Evolutionary conservation across 108 stramenopile species (phyloP).

Genomic region (Cyclotella cryptica): DNA sequence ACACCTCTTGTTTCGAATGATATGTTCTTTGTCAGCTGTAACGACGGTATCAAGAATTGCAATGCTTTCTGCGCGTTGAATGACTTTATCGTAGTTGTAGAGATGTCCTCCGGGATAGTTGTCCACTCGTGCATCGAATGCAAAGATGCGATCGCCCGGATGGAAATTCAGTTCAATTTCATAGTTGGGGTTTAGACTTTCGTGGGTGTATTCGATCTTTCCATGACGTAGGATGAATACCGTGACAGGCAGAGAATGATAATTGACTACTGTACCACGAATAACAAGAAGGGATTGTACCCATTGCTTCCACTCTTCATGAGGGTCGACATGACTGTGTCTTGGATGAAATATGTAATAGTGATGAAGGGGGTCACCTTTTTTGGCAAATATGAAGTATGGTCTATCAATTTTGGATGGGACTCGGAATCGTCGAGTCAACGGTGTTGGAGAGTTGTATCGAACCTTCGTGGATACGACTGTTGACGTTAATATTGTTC

Average conservation of each 20-base stretch:
- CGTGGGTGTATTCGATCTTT: slow-evolving; percentile 4
- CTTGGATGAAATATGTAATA: slow-evolving; percentile 19
- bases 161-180: slow-evolving; percentile 11
- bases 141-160: slow-evolving; percentile 23
- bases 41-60: slow-evolving; percentile 18
- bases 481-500: background rate
- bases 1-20: slow-evolving; percentile 9
- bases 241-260: slow-evolving; percentile 18
- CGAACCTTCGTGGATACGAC: background rate
- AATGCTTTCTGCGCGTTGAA: slow-evolving; percentile 1
- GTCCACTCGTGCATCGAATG: slow-evolving; percentile 32
- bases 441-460: slow-evolving; percentile 23
- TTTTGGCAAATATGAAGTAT: slow-evolving; percentile 32
- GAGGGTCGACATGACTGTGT: background rate
- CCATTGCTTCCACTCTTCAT: slow-evolving; percentile 16
- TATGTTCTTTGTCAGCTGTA: background rate
- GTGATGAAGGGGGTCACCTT: slow-evolving; percentile 1
- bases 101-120: slow-evolving; percentile 24
- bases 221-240: slow-evolving; percentile 13
- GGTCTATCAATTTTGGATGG: slow-evolving; percentile 18
- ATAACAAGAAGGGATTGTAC: slow-evolving; percentile 18
- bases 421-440: slow-evolving; percentile 18
- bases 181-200: slow-evolving; percentile 13
- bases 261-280: slow-evolving; percentile 13
- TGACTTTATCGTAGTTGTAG: slow-evolving; percentile 15